phyloP scores from a whole-genome alignment of 257 asterid species.

The Thymus quinquecostatus region DNA sequence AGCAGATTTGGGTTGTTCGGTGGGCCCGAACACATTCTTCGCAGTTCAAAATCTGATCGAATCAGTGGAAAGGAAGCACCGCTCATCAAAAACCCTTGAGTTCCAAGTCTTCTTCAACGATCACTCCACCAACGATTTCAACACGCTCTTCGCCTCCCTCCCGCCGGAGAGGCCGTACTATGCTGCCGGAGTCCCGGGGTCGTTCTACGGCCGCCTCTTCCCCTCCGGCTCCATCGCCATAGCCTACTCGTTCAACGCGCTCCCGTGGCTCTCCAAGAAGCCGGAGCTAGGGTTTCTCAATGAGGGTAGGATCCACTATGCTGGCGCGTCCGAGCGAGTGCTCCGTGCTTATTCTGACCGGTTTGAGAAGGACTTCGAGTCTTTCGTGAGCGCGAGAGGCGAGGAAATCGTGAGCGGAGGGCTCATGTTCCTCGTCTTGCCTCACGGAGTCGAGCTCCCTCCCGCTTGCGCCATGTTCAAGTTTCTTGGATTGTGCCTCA shows the following conservation, averaged over 20 bases:
- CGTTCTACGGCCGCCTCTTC: conserved; percentile 38
- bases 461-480: conserved; percentile 5
- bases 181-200: conserved; percentile 44
- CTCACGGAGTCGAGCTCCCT: conserved; percentile 5
- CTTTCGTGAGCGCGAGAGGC: conserved; percentile 40
- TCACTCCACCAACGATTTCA: background rate
- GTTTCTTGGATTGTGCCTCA: conserved; percentile 28
- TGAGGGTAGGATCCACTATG: conserved; percentile 30
- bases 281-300: conserved; percentile 28
- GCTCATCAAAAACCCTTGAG: background rate
- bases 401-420: conserved; percentile 44
- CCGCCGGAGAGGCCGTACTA: conserved; percentile 25
- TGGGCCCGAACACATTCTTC: background rate
- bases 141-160: conserved; percentile 27
- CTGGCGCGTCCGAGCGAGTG: conserved; percentile 24
- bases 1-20: conserved; percentile 4
- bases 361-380: conserved; percentile 35
- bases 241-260: background rate
- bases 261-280: background rate
- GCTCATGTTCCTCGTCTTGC: conserved; percentile 28
- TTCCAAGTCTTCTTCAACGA: conserved; percentile 19
- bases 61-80: background rate
- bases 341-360: conserved; percentile 33
- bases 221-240: conserved; percentile 35
- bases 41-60: background rate